Base-by-base conservation (phyloP, 768 basidiomycete species). In the Rubroboletus pulcherrimus region DNA sequence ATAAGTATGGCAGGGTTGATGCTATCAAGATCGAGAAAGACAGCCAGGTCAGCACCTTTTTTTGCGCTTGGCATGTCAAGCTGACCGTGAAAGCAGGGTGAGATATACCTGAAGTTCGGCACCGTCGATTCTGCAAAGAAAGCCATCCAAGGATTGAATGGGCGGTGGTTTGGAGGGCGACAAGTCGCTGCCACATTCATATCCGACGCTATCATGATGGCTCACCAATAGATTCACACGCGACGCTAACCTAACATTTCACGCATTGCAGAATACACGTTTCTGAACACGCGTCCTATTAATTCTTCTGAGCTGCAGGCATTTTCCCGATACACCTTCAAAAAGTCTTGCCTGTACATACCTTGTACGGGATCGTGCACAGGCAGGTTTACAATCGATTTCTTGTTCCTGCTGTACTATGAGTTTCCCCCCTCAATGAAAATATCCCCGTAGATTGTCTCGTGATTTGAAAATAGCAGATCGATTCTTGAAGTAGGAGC, bases 101-200 rank as follows among this genome's bases (percentile, higher is more conserved):
- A 99, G 74, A 97, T 99, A 47, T 98, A 97, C 72, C 80, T 98
- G 70, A 93, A 96, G 74, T 98, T 98, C 66, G 82, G 83, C 55
- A 71, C 79, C 26, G 75, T 93, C 56, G 91, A 92, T 2, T 77
- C 83, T 11, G 92, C 97, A 33, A 87, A 86, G 68, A 82, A 86
- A 55, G 91, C 95, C 38, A 76, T 97, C 44, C 84, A 91, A 71
- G 91, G 93, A 64, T 82, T 99, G 52, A 94, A 97, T 63, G 93
- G 94, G 50, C 89, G 97, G 57, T 98, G 93, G 91, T 99, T 99
- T 67, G 93, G 93, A 57, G 94, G 94, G 57, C 87, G 87, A 73
- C 87, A 90, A 73, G 83, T 97, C 55, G 83, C 87, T 44, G 94
- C 93, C 60, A 70, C 81, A 53, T 95, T 91, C 76, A 95, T 96